phyloP scores from a whole-genome alignment of 2,329 filamentous ascomycete species.

The Kalmusia sp. region DNA sequence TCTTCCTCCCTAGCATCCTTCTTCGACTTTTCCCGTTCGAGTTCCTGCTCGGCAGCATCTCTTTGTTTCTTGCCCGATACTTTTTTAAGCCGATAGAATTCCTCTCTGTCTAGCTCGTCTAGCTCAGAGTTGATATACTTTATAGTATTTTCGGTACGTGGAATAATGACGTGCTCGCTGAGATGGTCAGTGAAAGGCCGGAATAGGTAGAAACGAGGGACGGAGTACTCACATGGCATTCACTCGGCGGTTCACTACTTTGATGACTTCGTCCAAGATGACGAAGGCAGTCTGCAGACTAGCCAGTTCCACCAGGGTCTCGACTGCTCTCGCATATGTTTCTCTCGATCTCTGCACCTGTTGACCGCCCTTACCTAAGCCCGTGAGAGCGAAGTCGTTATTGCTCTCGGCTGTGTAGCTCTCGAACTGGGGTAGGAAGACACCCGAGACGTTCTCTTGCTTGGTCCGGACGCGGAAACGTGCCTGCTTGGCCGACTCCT shows the following conservation, averaged over 20 bases:
- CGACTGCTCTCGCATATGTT: constrained; percentile 94
- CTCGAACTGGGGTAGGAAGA: constrained; percentile 92
- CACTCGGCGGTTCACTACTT: constrained; percentile 97
- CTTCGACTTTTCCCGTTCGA: constrained; percentile 53
- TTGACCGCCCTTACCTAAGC: constrained; percentile 94
- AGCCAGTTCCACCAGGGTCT: constrained; percentile 92
- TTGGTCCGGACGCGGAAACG: constrained; percentile 92
- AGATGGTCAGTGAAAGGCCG: constrained; percentile 22
- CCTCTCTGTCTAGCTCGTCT: constrained; percentile 95
- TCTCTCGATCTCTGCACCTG: constrained; percentile 95
- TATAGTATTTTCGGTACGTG: constrained; percentile 98
- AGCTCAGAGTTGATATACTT: constrained; percentile 99
- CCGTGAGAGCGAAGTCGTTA: constrained; percentile 95
- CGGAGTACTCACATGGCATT: constrained; percentile 79
- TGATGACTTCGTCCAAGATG: constrained; percentile 98
- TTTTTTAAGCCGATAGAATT: constrained; percentile 98
- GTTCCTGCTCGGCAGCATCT: constrained; percentile 52
- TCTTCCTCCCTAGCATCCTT: constrained; percentile 15
- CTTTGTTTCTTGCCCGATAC: constrained; percentile 74
- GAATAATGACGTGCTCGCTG: constrained; percentile 93
- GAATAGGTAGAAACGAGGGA: not conserved
- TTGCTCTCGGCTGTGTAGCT: constrained; percentile 86
- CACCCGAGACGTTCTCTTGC: constrained; percentile 98
- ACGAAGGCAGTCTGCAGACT: constrained; percentile 98
- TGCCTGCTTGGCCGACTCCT: constrained; percentile 92